These are phyloP conservation scores for Corymbia maculata DNA, from an alignment of 345 rosid species.

Conservation along the genomic window DNA sequence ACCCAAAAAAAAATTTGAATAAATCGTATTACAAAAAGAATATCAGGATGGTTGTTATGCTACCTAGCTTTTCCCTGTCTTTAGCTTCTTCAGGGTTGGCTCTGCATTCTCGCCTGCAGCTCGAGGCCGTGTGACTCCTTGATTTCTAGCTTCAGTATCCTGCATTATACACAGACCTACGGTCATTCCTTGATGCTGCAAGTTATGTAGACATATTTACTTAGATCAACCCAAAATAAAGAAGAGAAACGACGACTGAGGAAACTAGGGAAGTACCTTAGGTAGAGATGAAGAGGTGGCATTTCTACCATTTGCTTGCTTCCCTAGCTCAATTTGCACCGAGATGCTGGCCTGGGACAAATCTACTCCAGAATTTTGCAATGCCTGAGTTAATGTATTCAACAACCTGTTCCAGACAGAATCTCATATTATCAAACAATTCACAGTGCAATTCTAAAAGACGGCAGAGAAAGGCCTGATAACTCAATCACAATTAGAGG, in stretches of 20 bases:
- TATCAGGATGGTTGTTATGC: not conserved
- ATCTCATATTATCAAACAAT: not conserved
- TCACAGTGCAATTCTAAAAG: not conserved
- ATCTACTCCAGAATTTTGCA: slow-evolving; percentile 86
- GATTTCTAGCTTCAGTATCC: slow-evolving; percentile 22
- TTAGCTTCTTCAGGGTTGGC: slow-evolving; percentile 42
- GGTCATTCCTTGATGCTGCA: not conserved
- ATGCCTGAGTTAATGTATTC: slow-evolving; percentile 64
- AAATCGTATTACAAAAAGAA: slow-evolving; percentile 10
- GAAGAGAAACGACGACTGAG: not conserved
- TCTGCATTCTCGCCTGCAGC: slow-evolving; percentile 12
- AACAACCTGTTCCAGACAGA: slow-evolving; percentile 44
- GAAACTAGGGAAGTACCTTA: slow-evolving; percentile 14
- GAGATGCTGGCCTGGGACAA: slow-evolving; percentile 79
- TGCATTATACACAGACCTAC: not conserved
- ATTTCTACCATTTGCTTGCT: slow-evolving; percentile 19
- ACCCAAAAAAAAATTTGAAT: not conserved
- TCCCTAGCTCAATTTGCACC: slow-evolving; percentile 81
- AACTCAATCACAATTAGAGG: not conserved
- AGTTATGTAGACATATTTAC: not conserved
- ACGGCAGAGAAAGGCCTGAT: not conserved
- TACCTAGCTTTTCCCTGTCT: slow-evolving; percentile 21
- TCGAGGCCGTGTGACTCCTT: slow-evolving; percentile 19
- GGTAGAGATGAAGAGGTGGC: slow-evolving; percentile 8
- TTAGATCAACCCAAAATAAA: not conserved